Percentiles rank a stretch among this genome's conserved stretches.
These are phyloP conservation scores for Apodospora peruviana DNA, from an alignment of 495 filamentous ascomycete species.

Conservation along the genomic window DNA sequence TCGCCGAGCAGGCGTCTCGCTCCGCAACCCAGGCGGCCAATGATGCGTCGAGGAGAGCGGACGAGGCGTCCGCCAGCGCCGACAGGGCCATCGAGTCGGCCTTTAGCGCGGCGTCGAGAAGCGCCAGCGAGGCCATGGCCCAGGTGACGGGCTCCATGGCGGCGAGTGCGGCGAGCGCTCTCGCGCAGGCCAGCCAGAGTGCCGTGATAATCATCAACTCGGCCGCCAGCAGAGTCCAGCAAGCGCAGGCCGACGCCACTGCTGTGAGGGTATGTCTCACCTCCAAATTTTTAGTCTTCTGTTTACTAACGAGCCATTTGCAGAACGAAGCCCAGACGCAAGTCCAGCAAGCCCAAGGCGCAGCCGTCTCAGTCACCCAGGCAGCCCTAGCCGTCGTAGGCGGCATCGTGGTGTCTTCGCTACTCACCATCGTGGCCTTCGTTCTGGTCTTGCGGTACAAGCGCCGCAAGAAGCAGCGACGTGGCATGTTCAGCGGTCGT, in stretches of 20 bases:
- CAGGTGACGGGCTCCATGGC: slow-evolving; percentile 11
- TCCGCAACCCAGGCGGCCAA: slow-evolving; percentile 16
- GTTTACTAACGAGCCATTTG: slow-evolving; percentile 8
- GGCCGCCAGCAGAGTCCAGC: slow-evolving; percentile 29
- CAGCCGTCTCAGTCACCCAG: slow-evolving; percentile 30
- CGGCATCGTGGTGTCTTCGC: slow-evolving; percentile 33
- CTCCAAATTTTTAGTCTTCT: not conserved
- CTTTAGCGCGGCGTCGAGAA: slow-evolving; percentile 8
- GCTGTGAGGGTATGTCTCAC: slow-evolving; percentile 24
- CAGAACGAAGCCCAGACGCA: slow-evolving; percentile 24
- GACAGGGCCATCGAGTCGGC: slow-evolving; percentile 12
- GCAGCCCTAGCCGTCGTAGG: slow-evolving; percentile 36
- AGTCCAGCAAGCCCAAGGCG: slow-evolving; percentile 25
- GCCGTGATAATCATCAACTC: slow-evolving; percentile 21
- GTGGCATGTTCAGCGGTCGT: not conserved
- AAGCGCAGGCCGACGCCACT: slow-evolving; percentile 28
- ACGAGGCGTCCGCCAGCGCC: slow-evolving; percentile 14
- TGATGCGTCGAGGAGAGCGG: slow-evolving; percentile 12
- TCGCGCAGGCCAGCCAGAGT: slow-evolving; percentile 28
- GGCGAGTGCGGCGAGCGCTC: slow-evolving; percentile 24
- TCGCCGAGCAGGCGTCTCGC: slow-evolving; percentile 19
- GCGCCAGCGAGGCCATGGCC: slow-evolving; percentile 19
- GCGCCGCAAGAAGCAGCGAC: slow-evolving; percentile 14
- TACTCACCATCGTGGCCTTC: slow-evolving; percentile 29
- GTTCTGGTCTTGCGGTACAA: slow-evolving; percentile 28